Base-by-base conservation (phyloP, 805 yeast genomes). In the Metschnikowia lachancei region DNA sequence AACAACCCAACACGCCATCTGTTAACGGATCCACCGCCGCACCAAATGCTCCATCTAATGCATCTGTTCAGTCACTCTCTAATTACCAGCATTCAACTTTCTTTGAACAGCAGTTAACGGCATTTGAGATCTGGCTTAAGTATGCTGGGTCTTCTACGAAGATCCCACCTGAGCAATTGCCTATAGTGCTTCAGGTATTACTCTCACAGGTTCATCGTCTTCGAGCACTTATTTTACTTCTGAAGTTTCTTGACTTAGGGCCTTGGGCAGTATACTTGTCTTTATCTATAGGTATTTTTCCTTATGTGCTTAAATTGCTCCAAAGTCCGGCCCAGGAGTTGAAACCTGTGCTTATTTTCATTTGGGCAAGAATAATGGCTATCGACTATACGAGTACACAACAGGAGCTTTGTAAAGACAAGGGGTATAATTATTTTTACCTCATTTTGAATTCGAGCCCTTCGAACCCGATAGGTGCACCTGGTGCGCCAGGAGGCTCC, bases 311-410 rank as follows among this genome's bases (percentile, higher is more conserved):
- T 45, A 89, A 91, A 57, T 74, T 94, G 18, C 69, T 94, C 29
- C 98, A 92, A 62, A 84, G 95, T 49, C 98, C 98, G 0, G 97
- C 98, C 0, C 95, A 88, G 22, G 98, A 94, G 59, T 72, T 94
- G 49, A 90, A 90, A 58, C 98, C 98, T 0, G 96, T 92, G 3
- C 68, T 94, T 47, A 94, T 94, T 1, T 94, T 92, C 59, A 94
- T 94, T 45, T 94, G 99, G 99, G 96, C 98, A 0, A 76, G 98
- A 54, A 89, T 94, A 18, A 89, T 94, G 94, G 91, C 97, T 2
- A 95, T 94, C 19, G 98, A 92, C 65, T 85, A 86, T 62, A 78
- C 81, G 53, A 85, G 86, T 58, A 88, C 96, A 3, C 99, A 94
- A 63, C 90, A 85, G 52, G 99, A 94, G 60, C 75, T 94, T 26